These are phyloP conservation scores for Hyaloscypha bicolor DNA, from an alignment of 495 filamentous ascomycete genomes.

Conservation along the genomic window DNA sequence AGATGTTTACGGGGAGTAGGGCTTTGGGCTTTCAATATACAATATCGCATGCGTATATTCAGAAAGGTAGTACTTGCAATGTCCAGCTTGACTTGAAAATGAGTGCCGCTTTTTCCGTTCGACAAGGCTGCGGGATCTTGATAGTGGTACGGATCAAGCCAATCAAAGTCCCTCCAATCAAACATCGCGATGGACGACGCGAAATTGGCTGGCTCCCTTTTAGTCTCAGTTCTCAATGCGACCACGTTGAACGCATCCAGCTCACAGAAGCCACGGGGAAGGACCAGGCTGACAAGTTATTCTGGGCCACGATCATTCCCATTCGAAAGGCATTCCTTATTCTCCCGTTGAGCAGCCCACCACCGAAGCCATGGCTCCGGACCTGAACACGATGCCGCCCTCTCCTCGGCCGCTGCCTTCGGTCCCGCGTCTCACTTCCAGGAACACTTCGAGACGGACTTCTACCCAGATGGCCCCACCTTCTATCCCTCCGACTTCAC, in stretches of 20 bases:
- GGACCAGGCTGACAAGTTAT: constrained; percentile 4
- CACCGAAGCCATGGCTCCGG: constrained; percentile 49
- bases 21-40: no score
- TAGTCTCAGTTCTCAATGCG: constrained; percentile 9
- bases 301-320: not conserved
- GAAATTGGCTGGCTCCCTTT: constrained; percentile 5
- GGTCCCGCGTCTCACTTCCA: constrained; percentile 29
- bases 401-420: constrained; percentile 35
- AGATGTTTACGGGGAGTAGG: no score
- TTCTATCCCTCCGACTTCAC: constrained; percentile 25
- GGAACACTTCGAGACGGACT: constrained; percentile 25
- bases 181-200: not conserved
- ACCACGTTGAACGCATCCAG: constrained; percentile 1
- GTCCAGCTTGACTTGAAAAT: no score
- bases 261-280: not conserved
- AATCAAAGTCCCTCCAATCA: not conserved
- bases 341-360: not conserved
- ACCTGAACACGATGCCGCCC: constrained; percentile 54
- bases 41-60: no score
- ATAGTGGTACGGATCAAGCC: no score
- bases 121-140: no score
- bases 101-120: no score
- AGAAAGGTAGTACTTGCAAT: no score
- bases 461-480: constrained; percentile 26
- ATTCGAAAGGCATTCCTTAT: not conserved